phyloP scores from a whole-genome alignment of 192 early-diverging fungal species.

The Coemansia sp. region DNA sequence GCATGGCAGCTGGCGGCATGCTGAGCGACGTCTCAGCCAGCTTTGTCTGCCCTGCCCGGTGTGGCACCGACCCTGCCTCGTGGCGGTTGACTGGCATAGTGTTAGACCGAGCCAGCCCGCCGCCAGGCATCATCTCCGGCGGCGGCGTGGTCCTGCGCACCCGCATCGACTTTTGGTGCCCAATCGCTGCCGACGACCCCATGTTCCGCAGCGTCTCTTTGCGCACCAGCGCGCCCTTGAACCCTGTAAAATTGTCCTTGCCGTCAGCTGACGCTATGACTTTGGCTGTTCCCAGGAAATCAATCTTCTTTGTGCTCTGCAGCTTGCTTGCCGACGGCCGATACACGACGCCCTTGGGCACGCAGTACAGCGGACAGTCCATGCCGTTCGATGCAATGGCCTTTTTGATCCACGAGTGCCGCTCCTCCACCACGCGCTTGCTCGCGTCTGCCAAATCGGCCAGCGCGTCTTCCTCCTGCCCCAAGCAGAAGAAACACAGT shows the following conservation, averaged over 20 bases:
- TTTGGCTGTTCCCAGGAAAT: conserved; percentile 76
- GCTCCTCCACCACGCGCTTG: conserved; percentile 63
- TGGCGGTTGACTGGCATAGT: conserved; percentile 42
- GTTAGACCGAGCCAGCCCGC: conserved; percentile 47
- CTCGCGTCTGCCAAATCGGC: conserved; percentile 60
- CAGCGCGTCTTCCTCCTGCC: conserved; percentile 67
- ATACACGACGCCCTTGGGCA: conserved; percentile 79
- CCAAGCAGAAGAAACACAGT: conserved; percentile 75
- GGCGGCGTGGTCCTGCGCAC: conserved; percentile 43
- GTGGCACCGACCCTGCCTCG: conserved; percentile 18
- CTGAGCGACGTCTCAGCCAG: conserved; percentile 8
- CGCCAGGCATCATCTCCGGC: conserved; percentile 19
- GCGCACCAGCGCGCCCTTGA: conserved; percentile 55
- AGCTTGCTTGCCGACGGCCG: conserved; percentile 81
- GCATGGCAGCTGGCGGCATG: conserved; percentile 19
- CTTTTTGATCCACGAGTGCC: conserved; percentile 67
- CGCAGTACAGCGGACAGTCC: conserved; percentile 74
- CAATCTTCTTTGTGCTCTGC: conserved; percentile 76
- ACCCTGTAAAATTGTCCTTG: conserved; percentile 54
- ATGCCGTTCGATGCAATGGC: conserved; percentile 57
- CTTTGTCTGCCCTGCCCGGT: conserved; percentile 8
- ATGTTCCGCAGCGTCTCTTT: conserved; percentile 44
- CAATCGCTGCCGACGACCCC: conserved; percentile 15
- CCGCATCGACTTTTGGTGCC: conserved; percentile 53
- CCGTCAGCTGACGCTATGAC: conserved; percentile 75